Evolutionary conservation across 1,139 yeast genomes (phyloP), one percentile per base, ranked within the genome.

Genomic region (Hemisphaericaspora xylanilytica): DNA sequence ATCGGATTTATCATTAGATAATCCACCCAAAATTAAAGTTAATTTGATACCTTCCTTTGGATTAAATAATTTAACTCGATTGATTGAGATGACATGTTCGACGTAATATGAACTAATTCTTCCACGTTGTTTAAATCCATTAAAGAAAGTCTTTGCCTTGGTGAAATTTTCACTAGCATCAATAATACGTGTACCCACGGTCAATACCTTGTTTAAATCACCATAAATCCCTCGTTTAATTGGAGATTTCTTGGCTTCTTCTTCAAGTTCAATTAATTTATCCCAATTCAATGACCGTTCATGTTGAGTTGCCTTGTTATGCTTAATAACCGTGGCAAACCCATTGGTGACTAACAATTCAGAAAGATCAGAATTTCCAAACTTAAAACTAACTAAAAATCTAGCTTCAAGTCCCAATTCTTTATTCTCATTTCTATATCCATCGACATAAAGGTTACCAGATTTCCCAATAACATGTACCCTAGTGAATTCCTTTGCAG

Each of bases 221-320:
- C 51, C 65, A 55, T 75, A 81, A 39, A 87, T 70, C 24, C 96
- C 96, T 41, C 67, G 70, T 49, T 80, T 76, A 17, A 60, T 70
- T 21, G 63, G 63, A 39, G 70, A 74, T 5, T 29, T 29, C 48
- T 67, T 71, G 17, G 92, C 82, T 35, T 68, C 70, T 34, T 73
- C 70, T 59, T 88, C 96, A 39, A 81, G 67, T 56, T 85, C 95
- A 35, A 85, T 61, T 41, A 87, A 70, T 40, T 71, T 73, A 55
- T 87, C 96, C 94, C 95, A 86, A 49, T 80, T 74, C 29, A 80
- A 73, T 1, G 95, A 80, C 49, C 89, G 74, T 55, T 82, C 88
- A 32, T 77, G 76, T 32, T 70, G 61, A 27, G 81, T 83, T 43
- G 85, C 88, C 58, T 81, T 81, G 55, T 82, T 80, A 60, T 85